phyloP scores from a whole-genome alignment of 805 yeast species.

The Dipodascopsis tothii region DNA sequence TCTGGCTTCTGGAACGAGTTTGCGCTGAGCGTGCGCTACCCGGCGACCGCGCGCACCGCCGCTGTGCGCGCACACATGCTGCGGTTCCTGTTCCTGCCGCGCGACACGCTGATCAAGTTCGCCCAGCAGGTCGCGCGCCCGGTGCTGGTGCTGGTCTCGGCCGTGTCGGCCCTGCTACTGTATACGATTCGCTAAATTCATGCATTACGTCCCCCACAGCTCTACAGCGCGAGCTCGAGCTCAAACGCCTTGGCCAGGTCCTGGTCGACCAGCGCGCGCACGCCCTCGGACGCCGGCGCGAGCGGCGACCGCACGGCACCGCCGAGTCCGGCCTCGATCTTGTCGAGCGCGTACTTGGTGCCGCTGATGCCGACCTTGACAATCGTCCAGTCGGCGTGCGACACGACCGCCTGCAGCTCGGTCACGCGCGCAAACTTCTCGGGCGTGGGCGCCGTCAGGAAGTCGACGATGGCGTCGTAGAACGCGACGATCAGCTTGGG shows the following conservation, averaged over 20 bases:
- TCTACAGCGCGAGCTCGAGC: too few relatives aligned
- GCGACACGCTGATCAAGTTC: too few relatives aligned
- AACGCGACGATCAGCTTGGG: slow-evolving; percentile 43
- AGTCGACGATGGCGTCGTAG: slow-evolving; percentile 14
- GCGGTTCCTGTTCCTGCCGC: too few relatives aligned
- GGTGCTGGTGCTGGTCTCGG: too few relatives aligned
- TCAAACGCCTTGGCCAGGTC: slow-evolving; percentile 6
- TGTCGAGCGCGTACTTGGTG: slow-evolving; percentile 22
- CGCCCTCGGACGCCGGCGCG: slow-evolving; percentile 11
- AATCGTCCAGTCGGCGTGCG: slow-evolving; percentile 40
- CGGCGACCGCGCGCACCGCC: too few relatives aligned
- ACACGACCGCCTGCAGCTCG: slow-evolving; percentile 37
- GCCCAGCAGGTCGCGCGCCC: too few relatives aligned
- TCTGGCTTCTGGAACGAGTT: slow-evolving; percentile 62
- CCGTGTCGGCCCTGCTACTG: too few relatives aligned
- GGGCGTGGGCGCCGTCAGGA: slow-evolving; percentile 6
- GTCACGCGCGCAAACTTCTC: slow-evolving; percentile 34
- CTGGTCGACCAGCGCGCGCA: slow-evolving; percentile 8
- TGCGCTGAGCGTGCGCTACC: slow-evolving; percentile 53
- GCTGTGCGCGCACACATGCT: too few relatives aligned
- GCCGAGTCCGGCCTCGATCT: slow-evolving; percentile 15
- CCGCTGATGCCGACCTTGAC: slow-evolving; percentile 24
- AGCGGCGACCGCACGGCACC: slow-evolving; percentile 19
- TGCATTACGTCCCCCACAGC: too few relatives aligned
- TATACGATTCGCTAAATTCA: too few relatives aligned